Evolutionary conservation across 345 rosid genomes (phyloP).

Genomic region (Mercurialis annua): DNA sequence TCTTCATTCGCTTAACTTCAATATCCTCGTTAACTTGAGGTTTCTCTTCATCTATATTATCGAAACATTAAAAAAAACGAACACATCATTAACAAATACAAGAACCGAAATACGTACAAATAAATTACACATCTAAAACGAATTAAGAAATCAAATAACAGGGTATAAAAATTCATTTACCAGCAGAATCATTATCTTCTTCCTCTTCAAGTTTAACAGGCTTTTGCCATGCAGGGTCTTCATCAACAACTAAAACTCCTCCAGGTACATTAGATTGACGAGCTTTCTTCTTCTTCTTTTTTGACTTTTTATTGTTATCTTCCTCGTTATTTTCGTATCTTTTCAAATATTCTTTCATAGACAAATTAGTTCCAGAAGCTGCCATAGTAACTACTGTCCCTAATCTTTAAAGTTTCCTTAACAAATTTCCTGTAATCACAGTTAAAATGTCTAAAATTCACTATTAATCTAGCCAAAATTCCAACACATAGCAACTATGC

Average conservation of each 20-base stretch:
- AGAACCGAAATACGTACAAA: conserved; percentile 1
- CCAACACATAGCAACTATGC: no score
- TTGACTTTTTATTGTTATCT: conserved; percentile 63
- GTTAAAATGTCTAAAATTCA: no score
- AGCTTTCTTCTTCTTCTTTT: conserved; percentile 53
- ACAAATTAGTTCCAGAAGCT: conserved; percentile 27
- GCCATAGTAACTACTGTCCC: no score
- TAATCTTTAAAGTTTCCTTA: no score
- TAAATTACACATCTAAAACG: no score
- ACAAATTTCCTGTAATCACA: no score
- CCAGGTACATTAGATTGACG: conserved; percentile 42
- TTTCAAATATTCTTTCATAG: conserved; percentile 74
- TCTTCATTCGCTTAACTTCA: conserved; percentile 80
- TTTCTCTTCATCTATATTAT: conserved; percentile 56
- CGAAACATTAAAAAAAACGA: not conserved
- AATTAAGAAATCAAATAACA: not conserved
- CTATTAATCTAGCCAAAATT: no score
- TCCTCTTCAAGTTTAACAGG: conserved; percentile 56
- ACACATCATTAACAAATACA: not conserved
- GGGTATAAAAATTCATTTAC: conserved; percentile 24
- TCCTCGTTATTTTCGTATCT: conserved; percentile 53
- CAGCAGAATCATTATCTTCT: conserved; percentile 63
- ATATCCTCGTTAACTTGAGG: conserved; percentile 83
- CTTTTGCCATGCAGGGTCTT: conserved; percentile 93
- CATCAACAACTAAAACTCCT: conserved; percentile 74